Conservation (phyloP, 768 basidiomycete genomes). For the Lentinula guzmanii region DNA sequence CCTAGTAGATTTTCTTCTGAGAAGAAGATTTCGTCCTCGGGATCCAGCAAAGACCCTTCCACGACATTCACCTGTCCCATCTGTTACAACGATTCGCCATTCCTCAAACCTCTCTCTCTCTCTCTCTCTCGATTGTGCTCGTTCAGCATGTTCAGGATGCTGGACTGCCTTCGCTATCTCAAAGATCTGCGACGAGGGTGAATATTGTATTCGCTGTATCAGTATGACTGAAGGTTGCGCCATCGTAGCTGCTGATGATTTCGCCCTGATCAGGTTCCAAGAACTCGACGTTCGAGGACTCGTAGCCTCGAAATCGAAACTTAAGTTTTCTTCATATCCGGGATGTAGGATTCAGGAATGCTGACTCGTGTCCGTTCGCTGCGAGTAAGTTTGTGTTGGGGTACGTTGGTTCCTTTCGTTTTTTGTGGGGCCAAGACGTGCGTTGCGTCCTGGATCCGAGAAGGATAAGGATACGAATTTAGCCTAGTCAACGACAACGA, state of each 20-base stretch:
- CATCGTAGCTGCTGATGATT: slow-evolving; percentile 56
- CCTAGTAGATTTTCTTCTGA: slow-evolving; percentile 23
- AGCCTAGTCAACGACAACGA: too few relatives aligned
- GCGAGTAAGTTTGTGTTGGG: slow-evolving; percentile 65
- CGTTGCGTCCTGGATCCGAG: too few relatives aligned
- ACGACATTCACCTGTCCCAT: slow-evolving; percentile 81
- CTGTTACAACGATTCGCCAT: slow-evolving; percentile 76
- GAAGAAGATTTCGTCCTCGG: slow-evolving; percentile 15
- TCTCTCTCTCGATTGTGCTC: slow-evolving; percentile 56
- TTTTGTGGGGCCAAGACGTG: slow-evolving; percentile 56
- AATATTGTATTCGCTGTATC: slow-evolving; percentile 64
- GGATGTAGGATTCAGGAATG: slow-evolving; percentile 68
- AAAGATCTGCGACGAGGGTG: slow-evolving; percentile 82
- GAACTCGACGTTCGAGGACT: slow-evolving; percentile 87
- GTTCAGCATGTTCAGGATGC: slow-evolving; percentile 78
- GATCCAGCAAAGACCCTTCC: neutral
- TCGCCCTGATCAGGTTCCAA: slow-evolving; percentile 69
- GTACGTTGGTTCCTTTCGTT: slow-evolving; percentile 83
- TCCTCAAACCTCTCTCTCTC: slow-evolving; percentile 60
- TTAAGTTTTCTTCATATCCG: slow-evolving; percentile 95
- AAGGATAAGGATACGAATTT: too few relatives aligned
- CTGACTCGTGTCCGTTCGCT: slow-evolving; percentile 82
- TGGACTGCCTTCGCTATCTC: slow-evolving; percentile 76
- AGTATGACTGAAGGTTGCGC: slow-evolving; percentile 79
- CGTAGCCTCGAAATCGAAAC: slow-evolving; percentile 72